A percentile compares a stretch with the other conserved stretches of the same genome.
phyloP scores from a whole-genome alignment of 306 rosid species.

The Vigna reflexopilosa region DNA sequence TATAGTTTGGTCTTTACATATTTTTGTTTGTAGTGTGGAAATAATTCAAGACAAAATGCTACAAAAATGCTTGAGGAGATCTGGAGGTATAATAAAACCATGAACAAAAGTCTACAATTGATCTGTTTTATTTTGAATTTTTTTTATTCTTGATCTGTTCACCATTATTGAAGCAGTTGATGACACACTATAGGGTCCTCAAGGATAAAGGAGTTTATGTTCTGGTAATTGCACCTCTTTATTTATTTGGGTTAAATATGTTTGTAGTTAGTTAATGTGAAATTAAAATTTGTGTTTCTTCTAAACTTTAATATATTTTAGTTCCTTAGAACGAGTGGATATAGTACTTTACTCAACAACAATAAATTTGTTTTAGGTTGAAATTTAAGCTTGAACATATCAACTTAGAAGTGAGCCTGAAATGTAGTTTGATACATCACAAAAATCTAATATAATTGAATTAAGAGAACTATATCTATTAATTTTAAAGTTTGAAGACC shows the following conservation, averaged over 20 bases:
- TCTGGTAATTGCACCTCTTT: slow-evolving; percentile 64
- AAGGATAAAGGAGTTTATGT: slow-evolving; percentile 86
- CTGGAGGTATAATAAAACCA: slow-evolving; percentile 77
- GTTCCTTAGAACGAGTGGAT: too few species aligned
- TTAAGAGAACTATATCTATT: too few species aligned
- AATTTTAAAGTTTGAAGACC: too few species aligned
- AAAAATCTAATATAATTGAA: too few species aligned
- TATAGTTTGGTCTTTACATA: slow-evolving; percentile 32
- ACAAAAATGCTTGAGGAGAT: slow-evolving; percentile 80
- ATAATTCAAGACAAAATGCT: slow-evolving; percentile 70
- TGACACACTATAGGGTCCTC: slow-evolving; percentile 96
- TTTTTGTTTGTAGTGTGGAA: slow-evolving; percentile 74
- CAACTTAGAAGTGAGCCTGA: too few species aligned
- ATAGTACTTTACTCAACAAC: too few species aligned
- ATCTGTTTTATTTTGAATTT: slow-evolving; percentile 39
- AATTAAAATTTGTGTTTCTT: too few species aligned
- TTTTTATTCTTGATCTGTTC: slow-evolving; percentile 78
- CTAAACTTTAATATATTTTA: too few species aligned
- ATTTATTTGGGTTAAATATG: not conserved
- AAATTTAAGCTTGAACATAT: too few species aligned
- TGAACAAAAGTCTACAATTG: slow-evolving; percentile 39
- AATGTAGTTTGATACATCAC: too few species aligned
- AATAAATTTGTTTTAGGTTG: too few species aligned
- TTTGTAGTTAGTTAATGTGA: too few species aligned
- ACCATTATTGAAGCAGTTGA: slow-evolving; percentile 93